Evolutionary conservation across 2,329 filamentous ascomycete species (phyloP).

Genomic region (Trichoderma brevicompactum): DNA sequence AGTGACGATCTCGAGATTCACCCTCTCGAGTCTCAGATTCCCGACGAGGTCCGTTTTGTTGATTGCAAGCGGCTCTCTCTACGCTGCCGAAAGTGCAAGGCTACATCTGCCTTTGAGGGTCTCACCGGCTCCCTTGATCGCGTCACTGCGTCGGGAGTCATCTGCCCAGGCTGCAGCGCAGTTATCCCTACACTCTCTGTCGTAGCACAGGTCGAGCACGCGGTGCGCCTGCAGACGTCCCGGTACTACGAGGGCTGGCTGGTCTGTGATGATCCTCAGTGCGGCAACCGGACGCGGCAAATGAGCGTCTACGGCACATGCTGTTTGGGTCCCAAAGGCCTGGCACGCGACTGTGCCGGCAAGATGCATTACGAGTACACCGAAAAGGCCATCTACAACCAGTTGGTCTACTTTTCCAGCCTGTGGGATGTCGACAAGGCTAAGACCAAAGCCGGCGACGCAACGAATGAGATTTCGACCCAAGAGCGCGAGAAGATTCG

Average conservation of each 20-base stretch:
- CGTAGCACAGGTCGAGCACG: slow-evolving; percentile 83
- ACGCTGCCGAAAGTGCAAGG: slow-evolving; percentile 80
- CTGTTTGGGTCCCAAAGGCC: slow-evolving; percentile 84
- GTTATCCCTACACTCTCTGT: slow-evolving; percentile 72
- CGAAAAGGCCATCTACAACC: slow-evolving; percentile 93
- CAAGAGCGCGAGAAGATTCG: slow-evolving; percentile 68
- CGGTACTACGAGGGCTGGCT: slow-evolving; percentile 94
- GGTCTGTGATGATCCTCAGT: slow-evolving; percentile 85
- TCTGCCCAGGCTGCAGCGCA: slow-evolving; percentile 71
- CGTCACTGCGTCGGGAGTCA: slow-evolving; percentile 74
- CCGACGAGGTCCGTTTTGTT: slow-evolving; percentile 86
- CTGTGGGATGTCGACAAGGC: slow-evolving; percentile 92
- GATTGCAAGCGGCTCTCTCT: slow-evolving; percentile 77
- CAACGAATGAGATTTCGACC: slow-evolving; percentile 49
- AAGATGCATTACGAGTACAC: slow-evolving; percentile 86
- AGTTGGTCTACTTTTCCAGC: slow-evolving; percentile 82
- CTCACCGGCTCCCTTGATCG: slow-evolving; percentile 61
- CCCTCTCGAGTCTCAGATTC: slow-evolving; percentile 91
- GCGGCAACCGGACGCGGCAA: slow-evolving; percentile 83
- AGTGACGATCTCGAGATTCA: slow-evolving; percentile 74
- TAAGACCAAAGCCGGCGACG: slow-evolving; percentile 55
- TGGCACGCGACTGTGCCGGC: slow-evolving; percentile 82
- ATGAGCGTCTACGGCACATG: slow-evolving; percentile 91
- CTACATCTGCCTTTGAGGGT: slow-evolving; percentile 75
- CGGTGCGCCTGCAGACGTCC: slow-evolving; percentile 76